Evolutionary conservation across 1,284 basidiomycete species (phyloP).

Genomic region (Austropuccinia psidii): DNA sequence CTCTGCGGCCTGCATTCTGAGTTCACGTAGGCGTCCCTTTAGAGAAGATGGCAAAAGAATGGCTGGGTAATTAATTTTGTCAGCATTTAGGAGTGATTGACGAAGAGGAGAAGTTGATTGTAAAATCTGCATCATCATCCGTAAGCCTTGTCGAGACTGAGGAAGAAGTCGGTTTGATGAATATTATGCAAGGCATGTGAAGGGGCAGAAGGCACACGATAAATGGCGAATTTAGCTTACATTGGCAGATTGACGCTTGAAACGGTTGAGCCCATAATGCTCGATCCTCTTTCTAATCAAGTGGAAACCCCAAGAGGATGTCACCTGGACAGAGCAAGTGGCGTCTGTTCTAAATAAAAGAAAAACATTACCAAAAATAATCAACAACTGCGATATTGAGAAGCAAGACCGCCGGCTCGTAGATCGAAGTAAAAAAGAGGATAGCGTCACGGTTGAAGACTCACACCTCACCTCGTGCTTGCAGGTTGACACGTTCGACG

Average conservation of each 20-base stretch:
- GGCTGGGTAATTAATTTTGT: conserved; percentile 29
- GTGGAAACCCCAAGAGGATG: conserved; percentile 36
- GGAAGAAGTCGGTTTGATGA: neutral
- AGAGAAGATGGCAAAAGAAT: conserved; percentile 11
- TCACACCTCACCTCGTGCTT: conserved; percentile 36
- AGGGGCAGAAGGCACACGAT: neutral
- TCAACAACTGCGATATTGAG: neutral
- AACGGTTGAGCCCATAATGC: conserved; percentile 25
- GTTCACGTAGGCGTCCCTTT: conserved; percentile 13
- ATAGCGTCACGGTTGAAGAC: neutral
- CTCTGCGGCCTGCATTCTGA: conserved; percentile 13
- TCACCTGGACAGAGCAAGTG: conserved; percentile 15
- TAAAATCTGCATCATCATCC: conserved; percentile 26
- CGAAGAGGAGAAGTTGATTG: conserved; percentile 19
- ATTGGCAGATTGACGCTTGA: conserved; percentile 29
- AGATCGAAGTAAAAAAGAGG: neutral
- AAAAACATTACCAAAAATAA: neutral
- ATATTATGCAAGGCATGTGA: neutral
- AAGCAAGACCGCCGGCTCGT: neutral
- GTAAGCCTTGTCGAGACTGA: conserved; percentile 22
- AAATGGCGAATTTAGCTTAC: neutral
- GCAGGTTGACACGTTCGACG: conserved; percentile 2
- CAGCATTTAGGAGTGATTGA: conserved; percentile 24
- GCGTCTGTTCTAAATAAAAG: neutral
- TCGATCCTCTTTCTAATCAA: conserved; percentile 23